Conservation (phyloP, 805 yeast species). For the Metschnikowia hibisci region DNA sequence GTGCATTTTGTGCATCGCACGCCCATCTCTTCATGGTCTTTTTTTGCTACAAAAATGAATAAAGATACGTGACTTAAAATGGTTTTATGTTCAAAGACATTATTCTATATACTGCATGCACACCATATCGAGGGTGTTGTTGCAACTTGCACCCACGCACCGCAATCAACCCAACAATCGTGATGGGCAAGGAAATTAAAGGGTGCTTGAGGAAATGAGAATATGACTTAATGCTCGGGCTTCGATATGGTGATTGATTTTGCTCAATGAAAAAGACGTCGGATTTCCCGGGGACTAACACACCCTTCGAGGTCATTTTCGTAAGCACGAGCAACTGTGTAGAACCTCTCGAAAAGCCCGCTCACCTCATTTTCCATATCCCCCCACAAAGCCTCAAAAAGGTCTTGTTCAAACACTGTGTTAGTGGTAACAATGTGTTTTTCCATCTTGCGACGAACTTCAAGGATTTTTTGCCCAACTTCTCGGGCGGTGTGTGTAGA, state of each 20-base stretch:
- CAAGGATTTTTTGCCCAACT: slow-evolving; percentile 49
- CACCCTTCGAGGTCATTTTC: slow-evolving; percentile 52
- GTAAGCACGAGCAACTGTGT: slow-evolving; percentile 46
- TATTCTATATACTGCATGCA: no score
- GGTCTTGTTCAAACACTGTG: slow-evolving; percentile 46
- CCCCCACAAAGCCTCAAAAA: slow-evolving; percentile 64
- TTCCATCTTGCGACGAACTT: slow-evolving; percentile 53
- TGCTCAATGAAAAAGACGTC: slow-evolving; percentile 41
- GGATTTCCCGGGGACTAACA: slow-evolving; percentile 54
- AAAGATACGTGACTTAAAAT: no score
- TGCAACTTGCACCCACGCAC: no score
- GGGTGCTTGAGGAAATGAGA: not conserved
- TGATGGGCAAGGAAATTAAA: no score
- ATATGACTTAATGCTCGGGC: not conserved
- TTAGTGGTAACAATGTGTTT: slow-evolving; percentile 45
- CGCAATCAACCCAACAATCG: no score
- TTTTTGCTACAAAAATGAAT: no score
- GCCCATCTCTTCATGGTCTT: not conserved
- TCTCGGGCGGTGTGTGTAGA: slow-evolving; percentile 56
- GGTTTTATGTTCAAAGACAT: no score
- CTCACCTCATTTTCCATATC: slow-evolving; percentile 64
- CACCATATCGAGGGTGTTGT: no score
- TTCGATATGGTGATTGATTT: not conserved
- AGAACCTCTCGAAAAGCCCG: slow-evolving; percentile 51
- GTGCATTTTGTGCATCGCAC: slow-evolving; percentile 5